phyloP scores from a whole-genome alignment of 163 green algal species.

The Prototheca cutis region DNA sequence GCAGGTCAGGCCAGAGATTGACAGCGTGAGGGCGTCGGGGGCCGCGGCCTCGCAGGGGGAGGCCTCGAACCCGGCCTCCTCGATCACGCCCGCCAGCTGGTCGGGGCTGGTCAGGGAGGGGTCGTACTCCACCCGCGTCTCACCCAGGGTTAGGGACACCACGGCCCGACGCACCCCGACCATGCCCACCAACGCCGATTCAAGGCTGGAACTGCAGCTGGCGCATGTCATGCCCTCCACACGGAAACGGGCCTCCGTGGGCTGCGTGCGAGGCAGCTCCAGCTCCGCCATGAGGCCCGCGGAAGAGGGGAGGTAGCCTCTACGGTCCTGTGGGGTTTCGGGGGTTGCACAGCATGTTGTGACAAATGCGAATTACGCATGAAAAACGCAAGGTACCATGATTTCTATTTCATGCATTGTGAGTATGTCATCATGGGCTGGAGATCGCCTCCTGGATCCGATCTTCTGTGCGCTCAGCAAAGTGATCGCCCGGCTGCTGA shows the following conservation, averaged over 20 bases:
- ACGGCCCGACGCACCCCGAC: constrained; percentile 41
- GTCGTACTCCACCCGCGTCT: constrained; percentile 27
- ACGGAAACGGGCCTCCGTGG: constrained; percentile 1
- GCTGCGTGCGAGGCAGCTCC: neutral
- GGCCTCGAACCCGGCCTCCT: constrained; percentile 58
- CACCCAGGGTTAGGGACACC: constrained; percentile 35
- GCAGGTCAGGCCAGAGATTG: constrained; percentile 53
- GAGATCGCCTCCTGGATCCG: too few species aligned
- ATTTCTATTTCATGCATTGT: too few species aligned
- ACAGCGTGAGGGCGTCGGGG: constrained; percentile 28
- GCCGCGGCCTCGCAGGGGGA: neutral
- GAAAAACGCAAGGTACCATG: too few species aligned
- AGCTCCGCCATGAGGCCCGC: too few species aligned
- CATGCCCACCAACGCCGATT: constrained; percentile 34
- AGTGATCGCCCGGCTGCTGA: too few species aligned
- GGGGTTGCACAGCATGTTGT: too few species aligned
- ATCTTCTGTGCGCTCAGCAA: too few species aligned
- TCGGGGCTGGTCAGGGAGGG: neutral
- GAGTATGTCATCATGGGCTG: too few species aligned
- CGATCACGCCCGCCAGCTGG: constrained; percentile 50
- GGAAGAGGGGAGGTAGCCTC: too few species aligned
- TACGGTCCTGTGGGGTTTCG: too few species aligned
- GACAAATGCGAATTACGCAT: too few species aligned
- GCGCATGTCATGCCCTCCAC: constrained; percentile 50
- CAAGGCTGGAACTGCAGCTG: constrained; percentile 33